Evolutionary conservation across 495 filamentous ascomycete species (phyloP), one percentile per base, ranked within the genome.

Genomic region (Thermochaetoides thermophila): DNA sequence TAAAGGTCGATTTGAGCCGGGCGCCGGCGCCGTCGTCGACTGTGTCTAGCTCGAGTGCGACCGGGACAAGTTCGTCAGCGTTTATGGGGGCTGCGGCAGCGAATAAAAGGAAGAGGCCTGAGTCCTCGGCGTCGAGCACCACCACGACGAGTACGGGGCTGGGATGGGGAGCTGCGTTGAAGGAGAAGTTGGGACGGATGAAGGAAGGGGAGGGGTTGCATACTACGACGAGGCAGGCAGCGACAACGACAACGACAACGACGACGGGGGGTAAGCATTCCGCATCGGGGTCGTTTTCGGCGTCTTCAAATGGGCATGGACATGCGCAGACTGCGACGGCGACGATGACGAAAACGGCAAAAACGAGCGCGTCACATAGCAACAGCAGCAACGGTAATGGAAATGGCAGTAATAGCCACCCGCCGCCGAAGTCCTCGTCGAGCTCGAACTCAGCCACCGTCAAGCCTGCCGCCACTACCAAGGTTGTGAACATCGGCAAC

Each of bases 1-100:
- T n/a, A n/a, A 55, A 55, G 34, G 69, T 91, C 19, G 65, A 68
- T 17, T 61, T 96, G 20, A 74, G 75, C 38, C 83, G 84, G 17
- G 36, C 34, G 12, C 32, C 32, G 22, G 10, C 13, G 14, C 20
- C 33, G 13, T 27, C 33, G 25, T 23, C 33, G 3, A 25, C 16
- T 17, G 29, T 17, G 8, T 21, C 37, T 7, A 63, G 26, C 14
- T n/a, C n/a, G n/a, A n/a, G n/a, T n/a, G n/a, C n/a, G n/a, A n/a
- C n/a, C n/a, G n/a, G n/a, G n/a, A n/a, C n/a, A n/a, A n/a, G n/a
- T n/a, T n/a, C n/a, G n/a, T n/a, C n/a, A n/a, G n/a, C n/a, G n/a
- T n/a, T n/a, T n/a, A n/a, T n/a, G n/a, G 21, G 13, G 3, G 21
- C 60, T 95, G 14, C 72, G 71, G 38, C 82, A 6, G 34, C 84